Percentiles rank a stretch among this genome's conserved stretches.
Evolutionary conservation across 805 yeast species (phyloP).

Genomic region (Brettanomyces anomalus): DNA sequence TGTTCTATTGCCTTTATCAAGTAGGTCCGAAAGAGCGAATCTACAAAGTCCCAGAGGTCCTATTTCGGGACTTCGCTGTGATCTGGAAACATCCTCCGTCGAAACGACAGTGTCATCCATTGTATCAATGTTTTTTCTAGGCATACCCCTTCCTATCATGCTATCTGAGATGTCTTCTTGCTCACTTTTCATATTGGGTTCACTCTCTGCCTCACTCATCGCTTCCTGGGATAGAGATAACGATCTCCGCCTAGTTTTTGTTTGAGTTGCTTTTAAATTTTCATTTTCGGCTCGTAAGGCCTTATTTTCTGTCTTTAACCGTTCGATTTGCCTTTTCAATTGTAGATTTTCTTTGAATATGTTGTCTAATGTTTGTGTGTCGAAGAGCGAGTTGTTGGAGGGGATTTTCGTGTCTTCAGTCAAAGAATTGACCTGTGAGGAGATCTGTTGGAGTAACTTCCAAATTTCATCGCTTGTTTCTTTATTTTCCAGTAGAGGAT

Average conservation of each 20-base stretch:
- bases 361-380: background rate
- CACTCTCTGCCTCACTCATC: too few species aligned
- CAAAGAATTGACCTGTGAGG: background rate
- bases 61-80: too few species aligned
- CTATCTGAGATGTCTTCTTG: too few species aligned
- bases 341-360: constrained; percentile 1
- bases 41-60: background rate
- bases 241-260: background rate
- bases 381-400: background rate
- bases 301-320: too few species aligned
- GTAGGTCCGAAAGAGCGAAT: background rate
- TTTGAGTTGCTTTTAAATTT: too few species aligned
- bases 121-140: background rate
- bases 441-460: constrained; percentile 1
- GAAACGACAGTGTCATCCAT: background rate
- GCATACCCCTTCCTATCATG: too few species aligned
- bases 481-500: background rate
- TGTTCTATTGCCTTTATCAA: too few species aligned
- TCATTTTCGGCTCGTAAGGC: too few species aligned
- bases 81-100: background rate
- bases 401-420: background rate
- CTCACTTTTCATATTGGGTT: too few species aligned
- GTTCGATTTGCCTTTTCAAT: constrained; percentile 1
- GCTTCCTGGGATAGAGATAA: too few species aligned
- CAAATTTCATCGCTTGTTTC: background rate